Evolutionary conservation across 306 rosid genomes (phyloP).

Genomic region (Prunus kanzakura): DNA sequence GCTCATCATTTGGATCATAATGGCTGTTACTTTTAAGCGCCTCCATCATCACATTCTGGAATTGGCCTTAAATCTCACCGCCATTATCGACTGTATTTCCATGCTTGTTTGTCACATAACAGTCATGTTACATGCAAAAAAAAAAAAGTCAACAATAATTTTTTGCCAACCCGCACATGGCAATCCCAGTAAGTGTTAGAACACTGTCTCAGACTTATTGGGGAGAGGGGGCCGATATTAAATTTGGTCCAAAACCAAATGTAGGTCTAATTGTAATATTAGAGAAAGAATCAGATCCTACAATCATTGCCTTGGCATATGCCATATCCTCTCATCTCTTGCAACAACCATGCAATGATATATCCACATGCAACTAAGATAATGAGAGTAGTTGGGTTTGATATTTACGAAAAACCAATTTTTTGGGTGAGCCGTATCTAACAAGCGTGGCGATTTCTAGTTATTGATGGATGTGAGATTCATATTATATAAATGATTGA

Average conservation of each 20-base stretch:
- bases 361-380: neutral
- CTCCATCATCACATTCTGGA: neutral
- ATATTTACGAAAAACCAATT: too few species aligned
- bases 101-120: neutral
- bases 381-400: neutral
- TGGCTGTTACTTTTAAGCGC: neutral
- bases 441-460: neutral
- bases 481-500: too few species aligned
- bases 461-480: neutral
- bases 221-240: neutral
- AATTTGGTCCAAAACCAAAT: neutral
- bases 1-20: neutral
- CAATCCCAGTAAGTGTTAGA: neutral
- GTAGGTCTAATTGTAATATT: neutral
- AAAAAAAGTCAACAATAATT: neutral
- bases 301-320: neutral
- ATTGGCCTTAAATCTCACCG: neutral
- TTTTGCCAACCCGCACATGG: neutral
- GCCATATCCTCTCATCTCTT: neutral
- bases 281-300: slow-evolving; percentile 1
- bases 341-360: neutral
- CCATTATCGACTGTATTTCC: neutral
- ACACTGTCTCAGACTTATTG: neutral
- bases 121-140: neutral
- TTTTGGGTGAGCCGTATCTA: too few species aligned